These are phyloP conservation scores for Pseudoturritis turrita DNA, from an alignment of 345 rosid genomes.

Conservation along the genomic window DNA sequence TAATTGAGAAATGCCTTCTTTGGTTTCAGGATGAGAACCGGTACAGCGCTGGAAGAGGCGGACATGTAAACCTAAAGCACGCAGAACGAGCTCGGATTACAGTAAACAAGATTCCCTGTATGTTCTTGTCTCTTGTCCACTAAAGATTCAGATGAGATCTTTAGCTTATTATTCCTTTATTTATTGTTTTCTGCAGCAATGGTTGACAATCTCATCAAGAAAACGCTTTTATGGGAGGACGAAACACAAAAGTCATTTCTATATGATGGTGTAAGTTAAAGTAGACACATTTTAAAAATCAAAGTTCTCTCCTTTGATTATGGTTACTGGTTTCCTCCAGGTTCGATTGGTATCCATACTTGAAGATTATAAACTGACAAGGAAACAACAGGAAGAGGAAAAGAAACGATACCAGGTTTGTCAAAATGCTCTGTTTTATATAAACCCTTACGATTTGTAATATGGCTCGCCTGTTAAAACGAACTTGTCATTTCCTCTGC, in stretches of 20 bases:
- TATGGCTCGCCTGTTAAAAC: background rate
- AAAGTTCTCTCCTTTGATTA: conserved; percentile 42
- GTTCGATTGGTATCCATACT: conserved; percentile 70
- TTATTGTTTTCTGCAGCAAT: conserved; percentile 47
- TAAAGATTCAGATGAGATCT: background rate
- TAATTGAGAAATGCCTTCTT: background rate
- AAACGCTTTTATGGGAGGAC: conserved; percentile 82
- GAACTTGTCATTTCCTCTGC: conserved; percentile 3
- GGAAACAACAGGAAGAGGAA: conserved; percentile 83
- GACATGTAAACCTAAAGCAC: conserved; percentile 83
- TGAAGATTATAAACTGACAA: conserved; percentile 81
- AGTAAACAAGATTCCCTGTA: conserved; percentile 86
- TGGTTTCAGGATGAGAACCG: conserved; percentile 66
- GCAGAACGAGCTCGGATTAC: conserved; percentile 86
- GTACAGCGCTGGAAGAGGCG: conserved; percentile 88
- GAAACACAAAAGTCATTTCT: conserved; percentile 58
- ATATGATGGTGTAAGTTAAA: conserved; percentile 80
- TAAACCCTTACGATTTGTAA: background rate
- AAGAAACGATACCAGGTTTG: conserved; percentile 80
- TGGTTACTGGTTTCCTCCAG: conserved; percentile 39
- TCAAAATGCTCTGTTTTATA: conserved; percentile 42
- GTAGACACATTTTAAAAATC: background rate
- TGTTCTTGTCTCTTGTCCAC: background rate
- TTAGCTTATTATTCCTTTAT: background rate
- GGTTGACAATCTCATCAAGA: conserved; percentile 81